Evolutionary conservation across 495 filamentous ascomycete species (phyloP).

Genomic region (Lindgomyces ingoldianus): DNA sequence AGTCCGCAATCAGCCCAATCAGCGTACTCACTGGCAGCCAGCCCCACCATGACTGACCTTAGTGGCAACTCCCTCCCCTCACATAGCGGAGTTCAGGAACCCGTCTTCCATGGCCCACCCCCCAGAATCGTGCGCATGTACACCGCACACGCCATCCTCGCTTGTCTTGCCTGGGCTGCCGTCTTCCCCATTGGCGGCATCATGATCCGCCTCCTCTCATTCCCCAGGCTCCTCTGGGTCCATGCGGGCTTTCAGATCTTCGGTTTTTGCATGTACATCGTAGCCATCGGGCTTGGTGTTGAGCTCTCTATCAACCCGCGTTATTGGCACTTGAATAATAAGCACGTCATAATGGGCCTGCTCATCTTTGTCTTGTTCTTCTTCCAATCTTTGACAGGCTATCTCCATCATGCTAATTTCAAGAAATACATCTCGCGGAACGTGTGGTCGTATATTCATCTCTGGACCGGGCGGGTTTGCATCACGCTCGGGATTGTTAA

Average conservation of each 20-base stretch:
- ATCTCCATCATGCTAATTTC: constrained; percentile 41
- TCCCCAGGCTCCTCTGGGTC: constrained; percentile 41
- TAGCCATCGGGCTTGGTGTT: constrained; percentile 40
- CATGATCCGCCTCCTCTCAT: constrained; percentile 46
- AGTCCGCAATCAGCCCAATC: too few relatives aligned
- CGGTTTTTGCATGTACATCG: constrained; percentile 39
- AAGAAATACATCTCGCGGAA: constrained; percentile 36
- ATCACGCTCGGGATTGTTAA: constrained; percentile 44
- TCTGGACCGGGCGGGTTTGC: constrained; percentile 39
- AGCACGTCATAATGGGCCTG: constrained; percentile 38
- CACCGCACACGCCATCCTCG: constrained; percentile 42
- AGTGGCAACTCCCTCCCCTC: too few relatives aligned
- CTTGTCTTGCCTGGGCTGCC: constrained; percentile 41
- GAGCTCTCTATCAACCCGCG: constrained; percentile 34
- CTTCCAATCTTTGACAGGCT: constrained; percentile 39
- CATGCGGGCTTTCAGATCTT: constrained; percentile 42
- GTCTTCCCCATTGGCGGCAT: constrained; percentile 52
- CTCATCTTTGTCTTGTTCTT: constrained; percentile 39
- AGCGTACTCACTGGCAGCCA: too few relatives aligned
- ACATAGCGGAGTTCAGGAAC: too few relatives aligned
- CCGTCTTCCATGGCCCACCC: too few relatives aligned
- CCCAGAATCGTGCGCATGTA: too few relatives aligned
- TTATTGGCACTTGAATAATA: constrained; percentile 8
- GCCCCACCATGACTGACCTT: too few relatives aligned
- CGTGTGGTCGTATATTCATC: constrained; percentile 41